phyloP scores from a whole-genome alignment of 176 grass and related monocot species.

The sorghum (Sorghum bicolor) region DNA sequence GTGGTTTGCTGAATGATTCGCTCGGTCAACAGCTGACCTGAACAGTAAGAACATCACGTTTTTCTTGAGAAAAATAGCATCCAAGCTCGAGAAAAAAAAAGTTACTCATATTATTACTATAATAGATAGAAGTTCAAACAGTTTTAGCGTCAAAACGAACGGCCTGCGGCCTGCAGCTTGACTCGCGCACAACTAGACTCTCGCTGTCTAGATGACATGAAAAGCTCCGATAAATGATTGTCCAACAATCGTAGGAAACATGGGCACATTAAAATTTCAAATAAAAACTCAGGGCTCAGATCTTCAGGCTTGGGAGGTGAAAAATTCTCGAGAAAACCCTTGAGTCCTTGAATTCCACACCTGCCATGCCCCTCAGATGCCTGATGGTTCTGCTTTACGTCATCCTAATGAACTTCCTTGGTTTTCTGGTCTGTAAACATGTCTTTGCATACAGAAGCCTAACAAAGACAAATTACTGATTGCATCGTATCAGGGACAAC shows the following conservation, averaged over 20 bases:
- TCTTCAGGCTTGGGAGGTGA: background rate
- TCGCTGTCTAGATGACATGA: background rate
- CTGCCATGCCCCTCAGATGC: background rate
- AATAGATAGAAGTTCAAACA: background rate
- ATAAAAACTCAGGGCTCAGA: background rate
- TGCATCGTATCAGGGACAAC: background rate
- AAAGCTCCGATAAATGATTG: background rate
- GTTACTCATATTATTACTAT: background rate
- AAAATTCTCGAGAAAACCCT: background rate
- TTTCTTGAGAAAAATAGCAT: too few relatives aligned
- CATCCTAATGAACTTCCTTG: background rate
- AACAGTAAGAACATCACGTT: background rate
- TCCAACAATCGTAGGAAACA: background rate
- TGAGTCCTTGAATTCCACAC: background rate
- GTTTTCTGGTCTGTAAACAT: slow-evolving; percentile 11
- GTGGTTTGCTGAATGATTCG: background rate
- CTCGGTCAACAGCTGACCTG: background rate
- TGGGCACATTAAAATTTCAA: background rate
- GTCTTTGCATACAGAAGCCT: background rate
- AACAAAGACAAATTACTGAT: background rate
- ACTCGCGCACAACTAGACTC: background rate
- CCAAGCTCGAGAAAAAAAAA: background rate
- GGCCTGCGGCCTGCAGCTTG: background rate
- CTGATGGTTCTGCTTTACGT: background rate
- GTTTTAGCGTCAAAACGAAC: background rate